These are phyloP conservation scores for Rhodotorula paludigena DNA, from an alignment of 768 basidiomycete genomes.

Conservation along the genomic window DNA sequence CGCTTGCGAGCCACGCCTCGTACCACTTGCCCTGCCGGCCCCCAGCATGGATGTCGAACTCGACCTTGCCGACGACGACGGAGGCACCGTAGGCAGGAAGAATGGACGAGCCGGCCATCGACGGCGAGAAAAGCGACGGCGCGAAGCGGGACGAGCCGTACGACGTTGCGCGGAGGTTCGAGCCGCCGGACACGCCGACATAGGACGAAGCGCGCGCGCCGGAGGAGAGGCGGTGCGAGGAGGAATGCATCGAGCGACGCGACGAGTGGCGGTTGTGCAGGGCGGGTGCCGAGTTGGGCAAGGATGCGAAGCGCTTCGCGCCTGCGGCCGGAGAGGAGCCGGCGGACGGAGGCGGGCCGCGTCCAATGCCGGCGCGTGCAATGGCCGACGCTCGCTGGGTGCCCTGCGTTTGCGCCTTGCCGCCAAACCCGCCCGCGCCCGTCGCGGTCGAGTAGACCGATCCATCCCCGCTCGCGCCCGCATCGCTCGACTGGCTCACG, in stretches of 20 bases:
- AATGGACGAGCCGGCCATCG: background rate
- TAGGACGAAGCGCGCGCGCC: constrained; percentile 1
- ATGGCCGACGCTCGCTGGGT: constrained; percentile 42
- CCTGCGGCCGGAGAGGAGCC: constrained; percentile 40
- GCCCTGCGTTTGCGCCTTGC: constrained; percentile 54
- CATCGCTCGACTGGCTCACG: constrained; percentile 34
- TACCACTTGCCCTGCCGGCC: constrained; percentile 50
- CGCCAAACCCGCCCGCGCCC: background rate
- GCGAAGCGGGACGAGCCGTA: constrained; percentile 18
- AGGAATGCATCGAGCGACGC: constrained; percentile 20
- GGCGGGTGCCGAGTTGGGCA: constrained; percentile 56
- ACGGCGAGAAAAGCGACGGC: background rate
- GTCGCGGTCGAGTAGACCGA: constrained; percentile 13
- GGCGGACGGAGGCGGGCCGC: constrained; percentile 24
- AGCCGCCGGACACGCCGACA: constrained; percentile 5
- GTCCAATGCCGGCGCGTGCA: constrained; percentile 45
- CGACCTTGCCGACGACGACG: constrained; percentile 78
- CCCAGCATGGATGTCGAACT: constrained; percentile 69
- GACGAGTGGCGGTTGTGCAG: constrained; percentile 18
- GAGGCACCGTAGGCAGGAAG: constrained; percentile 33
- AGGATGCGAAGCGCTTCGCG: constrained; percentile 58
- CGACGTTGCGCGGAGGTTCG: background rate
- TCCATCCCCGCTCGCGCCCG: constrained; percentile 5
- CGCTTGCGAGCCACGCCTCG: constrained; percentile 34
- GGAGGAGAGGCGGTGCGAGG: background rate